Evolutionary conservation across 23 red algal genomes (phyloP).

Genomic region (Gracilariopsis chorda): DNA sequence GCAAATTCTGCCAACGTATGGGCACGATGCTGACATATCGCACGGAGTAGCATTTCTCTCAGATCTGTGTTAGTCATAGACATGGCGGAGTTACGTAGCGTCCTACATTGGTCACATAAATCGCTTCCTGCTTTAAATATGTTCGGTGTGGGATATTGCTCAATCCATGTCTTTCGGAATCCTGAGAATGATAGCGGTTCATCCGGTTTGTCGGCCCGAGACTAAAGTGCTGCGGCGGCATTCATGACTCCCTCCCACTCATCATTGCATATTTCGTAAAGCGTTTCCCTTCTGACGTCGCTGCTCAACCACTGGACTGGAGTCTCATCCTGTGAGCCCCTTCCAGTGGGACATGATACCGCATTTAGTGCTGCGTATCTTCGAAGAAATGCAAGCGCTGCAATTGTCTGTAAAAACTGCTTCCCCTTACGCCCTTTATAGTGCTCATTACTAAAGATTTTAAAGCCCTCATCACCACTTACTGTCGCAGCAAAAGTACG

Average conservation of each 20-base stretch:
- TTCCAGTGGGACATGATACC: not conserved
- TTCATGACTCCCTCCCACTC: not conserved
- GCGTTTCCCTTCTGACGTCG: not conserved
- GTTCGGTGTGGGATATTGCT: too few species aligned
- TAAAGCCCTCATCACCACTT: not conserved
- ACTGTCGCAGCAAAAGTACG: not conserved
- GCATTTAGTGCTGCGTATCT: slow-evolving; percentile 3
- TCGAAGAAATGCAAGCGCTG: not conserved
- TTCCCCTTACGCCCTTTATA: not conserved
- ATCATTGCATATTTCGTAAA: not conserved
- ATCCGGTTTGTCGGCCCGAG: too few species aligned
- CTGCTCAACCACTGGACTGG: slow-evolving; percentile 16
- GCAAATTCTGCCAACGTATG: not conserved
- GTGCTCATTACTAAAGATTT: not conserved
- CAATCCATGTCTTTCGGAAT: too few species aligned
- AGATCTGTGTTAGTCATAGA: not conserved
- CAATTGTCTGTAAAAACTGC: not conserved
- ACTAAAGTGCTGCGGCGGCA: too few species aligned
- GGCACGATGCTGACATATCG: not conserved
- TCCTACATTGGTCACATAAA: not conserved
- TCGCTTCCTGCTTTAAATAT: not conserved
- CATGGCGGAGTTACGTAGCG: not conserved
- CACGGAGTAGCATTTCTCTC: not conserved
- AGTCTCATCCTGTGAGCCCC: not conserved
- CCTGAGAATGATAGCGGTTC: too few species aligned